phyloP scores from a whole-genome alignment of 352 stramenopile genomes.

The Elongisporangium anandrum region DNA sequence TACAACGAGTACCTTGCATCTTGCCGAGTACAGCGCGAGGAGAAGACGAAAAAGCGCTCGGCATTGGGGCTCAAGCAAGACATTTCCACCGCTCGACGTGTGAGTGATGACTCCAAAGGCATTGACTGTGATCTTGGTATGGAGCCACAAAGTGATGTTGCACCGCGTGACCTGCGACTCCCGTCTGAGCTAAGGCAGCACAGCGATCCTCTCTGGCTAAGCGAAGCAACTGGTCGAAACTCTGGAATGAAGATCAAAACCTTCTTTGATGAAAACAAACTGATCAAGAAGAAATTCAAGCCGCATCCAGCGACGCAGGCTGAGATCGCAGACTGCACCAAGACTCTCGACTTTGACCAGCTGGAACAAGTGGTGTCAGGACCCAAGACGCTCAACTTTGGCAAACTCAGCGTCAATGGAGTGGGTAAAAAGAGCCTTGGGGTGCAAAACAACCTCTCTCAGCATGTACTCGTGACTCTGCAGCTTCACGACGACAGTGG shows the following conservation, averaged over 20 bases:
- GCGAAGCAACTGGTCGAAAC: conserved; percentile 12
- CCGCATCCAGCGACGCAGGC: conserved; percentile 80
- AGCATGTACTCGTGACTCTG: conserved; percentile 79
- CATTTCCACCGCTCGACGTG: conserved; percentile 27
- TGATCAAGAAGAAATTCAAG: conserved; percentile 93
- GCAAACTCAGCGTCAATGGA: conserved; percentile 86
- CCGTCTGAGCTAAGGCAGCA: conserved; percentile 25
- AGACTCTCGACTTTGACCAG: conserved; percentile 67
- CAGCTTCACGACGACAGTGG: conserved; percentile 30
- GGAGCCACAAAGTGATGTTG: conserved; percentile 43
- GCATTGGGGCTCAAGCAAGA: conserved; percentile 39
- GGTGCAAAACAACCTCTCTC: conserved; percentile 85
- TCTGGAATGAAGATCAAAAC: conserved; percentile 28
- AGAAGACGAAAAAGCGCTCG: conserved; percentile 23
- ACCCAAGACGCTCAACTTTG: conserved; percentile 90
- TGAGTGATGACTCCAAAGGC: conserved; percentile 22
- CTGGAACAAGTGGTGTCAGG: conserved; percentile 61
- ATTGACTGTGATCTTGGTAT: conserved; percentile 28
- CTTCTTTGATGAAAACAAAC: conserved; percentile 84
- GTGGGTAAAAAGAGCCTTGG: conserved; percentile 73
- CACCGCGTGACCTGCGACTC: conserved; percentile 37
- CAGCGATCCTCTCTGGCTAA: conserved; percentile 69
- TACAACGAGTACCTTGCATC: conserved; percentile 70
- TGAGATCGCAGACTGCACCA: conserved; percentile 83
- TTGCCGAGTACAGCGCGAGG: conserved; percentile 32